Base-by-base conservation (phyloP, 2,329 filamentous ascomycete species). In the Tolypocladium album region DNA sequence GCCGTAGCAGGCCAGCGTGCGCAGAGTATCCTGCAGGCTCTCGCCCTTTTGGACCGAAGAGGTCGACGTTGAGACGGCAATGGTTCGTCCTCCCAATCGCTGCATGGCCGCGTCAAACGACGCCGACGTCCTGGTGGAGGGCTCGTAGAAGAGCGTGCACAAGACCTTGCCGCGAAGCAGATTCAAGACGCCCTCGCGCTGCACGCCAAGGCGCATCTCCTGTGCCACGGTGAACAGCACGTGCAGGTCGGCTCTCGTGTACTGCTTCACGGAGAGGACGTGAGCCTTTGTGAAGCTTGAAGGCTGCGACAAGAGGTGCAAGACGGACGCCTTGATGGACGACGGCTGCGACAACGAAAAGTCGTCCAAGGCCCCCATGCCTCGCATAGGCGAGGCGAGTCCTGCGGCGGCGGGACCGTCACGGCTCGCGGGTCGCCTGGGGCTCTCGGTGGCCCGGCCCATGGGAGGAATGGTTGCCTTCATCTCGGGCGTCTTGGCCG, bases 21-120 rank as follows among this genome's bases (percentile, higher is more conserved):
- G 88, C 67, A 99, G 85, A 17, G 92, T 96, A 72, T 99, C 94
- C 70, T 94, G 90, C 22, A 99, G 84, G 4, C 88, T 87, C 79
- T 99, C 94, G 50, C 94, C 94, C 82, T 99, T 99, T 75, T 92
- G 84, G 4, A 92, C 92, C 17, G 90, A 96, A 2, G 93, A 97
- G 67, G 90, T 85, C 7, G 87, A 83, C 3, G 93, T 95, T 47
- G 91, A 81, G 70, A 97, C 87, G 58, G 87, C 82, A 59, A 99
- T 83, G 3, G 89, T 93, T 56, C 91, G 85, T 56, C 94, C 94
- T 66, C 94, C 94, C 6, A 99, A 87, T 58, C 95, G 89, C 80
- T 99, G 95, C 94, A 99, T 99, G 50, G 94, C 94, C 60, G 93
- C 90, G 71, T 99, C 94, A 68, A 99, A 99, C 4, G 94, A 99